Percentiles rank a stretch among this genome's conserved stretches.
Conservation (phyloP, 1,139 yeast genomes). For the Protomyces lactucae-debilis region DNA sequence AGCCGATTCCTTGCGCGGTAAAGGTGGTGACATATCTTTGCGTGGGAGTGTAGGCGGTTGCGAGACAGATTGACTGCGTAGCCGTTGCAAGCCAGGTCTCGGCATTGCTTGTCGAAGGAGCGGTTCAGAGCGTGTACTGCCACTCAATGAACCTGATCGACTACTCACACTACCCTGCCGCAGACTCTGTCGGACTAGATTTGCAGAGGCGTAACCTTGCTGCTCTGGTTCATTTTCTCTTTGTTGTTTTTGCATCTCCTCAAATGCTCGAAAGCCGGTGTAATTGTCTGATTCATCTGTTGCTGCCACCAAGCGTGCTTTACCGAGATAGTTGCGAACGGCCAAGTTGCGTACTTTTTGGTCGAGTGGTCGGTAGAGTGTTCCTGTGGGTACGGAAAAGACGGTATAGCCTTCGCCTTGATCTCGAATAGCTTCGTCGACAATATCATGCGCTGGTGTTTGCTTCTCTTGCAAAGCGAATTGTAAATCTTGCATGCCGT, state of each 20-base stretch:
- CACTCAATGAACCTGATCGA: neutral
- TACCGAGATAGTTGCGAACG: constrained; percentile 27
- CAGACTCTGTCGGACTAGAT: neutral
- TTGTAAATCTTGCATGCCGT: constrained; percentile 33
- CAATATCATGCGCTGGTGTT: constrained; percentile 32
- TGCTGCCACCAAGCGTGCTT: constrained; percentile 25
- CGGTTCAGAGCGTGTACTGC: neutral
- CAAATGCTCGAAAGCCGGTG: constrained; percentile 19
- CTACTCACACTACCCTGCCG: neutral
- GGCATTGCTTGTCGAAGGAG: neutral
- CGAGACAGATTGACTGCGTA: neutral
- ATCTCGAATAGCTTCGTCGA: constrained; percentile 33
- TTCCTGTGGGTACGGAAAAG: constrained; percentile 30
- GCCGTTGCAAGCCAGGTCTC: neutral
- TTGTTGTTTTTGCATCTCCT: neutral
- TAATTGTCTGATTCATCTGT: constrained; percentile 9
- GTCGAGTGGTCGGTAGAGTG: constrained; percentile 29
- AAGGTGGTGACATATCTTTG: neutral
- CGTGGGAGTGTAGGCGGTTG: neutral
- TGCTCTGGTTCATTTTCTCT: neutral
- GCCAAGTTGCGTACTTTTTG: constrained; percentile 27
- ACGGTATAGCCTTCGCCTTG: constrained; percentile 29
- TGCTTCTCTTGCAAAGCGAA: constrained; percentile 34
- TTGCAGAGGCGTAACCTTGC: neutral
- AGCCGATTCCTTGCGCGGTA: neutral